Evolutionary conservation across 108 stramenopile genomes (phyloP), one percentile per base, ranked within the genome.

Genomic region (Seminavis robusta): DNA sequence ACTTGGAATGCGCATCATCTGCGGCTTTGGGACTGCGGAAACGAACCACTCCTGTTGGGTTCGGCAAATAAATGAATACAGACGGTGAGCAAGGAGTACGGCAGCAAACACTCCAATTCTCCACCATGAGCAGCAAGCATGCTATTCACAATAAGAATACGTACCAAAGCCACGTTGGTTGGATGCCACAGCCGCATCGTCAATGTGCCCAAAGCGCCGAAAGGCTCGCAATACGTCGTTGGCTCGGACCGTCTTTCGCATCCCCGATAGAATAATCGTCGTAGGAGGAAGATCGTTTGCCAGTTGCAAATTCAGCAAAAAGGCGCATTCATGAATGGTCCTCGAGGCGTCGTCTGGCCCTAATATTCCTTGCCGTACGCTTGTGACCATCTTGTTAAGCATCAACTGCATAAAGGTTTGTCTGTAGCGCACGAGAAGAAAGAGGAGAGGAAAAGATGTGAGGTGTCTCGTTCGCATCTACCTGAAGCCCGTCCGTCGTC

Each of bases 161-260:
- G n/a, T n/a, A n/a, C 88, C 91, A 59, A 86, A 92, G 16, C 86
- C 91, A 55, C 79, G 62, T 45, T 76, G 59, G 47, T 73, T 77
- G 1, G 87, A 69, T 4, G 85, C 75, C 17, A 88, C 76, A 7
- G 85, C 87, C 10, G 82, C 91, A 28, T 65, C 61, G 16, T 84
- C 71, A 24, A 92, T 70, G 15, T 86, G 69, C 0, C 91, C 91
- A 56, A 92, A 92, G 20, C 65, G 61, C 19, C 65, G 33, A 56
- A 92, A 84, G 13, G 80, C 80, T 21, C 63, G 38, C 8, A 66
- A 48, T 27, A 86, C 77, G 37, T 80, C 65, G 19, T 59, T 64
- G 23, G 69, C 79, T 11, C 70, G 73, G 11, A 72, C 62, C 7
- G 62, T 77, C 51, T 89, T 92, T 27, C 84, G 48, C 91, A 92